These are phyloP conservation scores for Aspergillus steynii DNA, from an alignment of 495 filamentous ascomycete species.

Conservation along the genomic window DNA sequence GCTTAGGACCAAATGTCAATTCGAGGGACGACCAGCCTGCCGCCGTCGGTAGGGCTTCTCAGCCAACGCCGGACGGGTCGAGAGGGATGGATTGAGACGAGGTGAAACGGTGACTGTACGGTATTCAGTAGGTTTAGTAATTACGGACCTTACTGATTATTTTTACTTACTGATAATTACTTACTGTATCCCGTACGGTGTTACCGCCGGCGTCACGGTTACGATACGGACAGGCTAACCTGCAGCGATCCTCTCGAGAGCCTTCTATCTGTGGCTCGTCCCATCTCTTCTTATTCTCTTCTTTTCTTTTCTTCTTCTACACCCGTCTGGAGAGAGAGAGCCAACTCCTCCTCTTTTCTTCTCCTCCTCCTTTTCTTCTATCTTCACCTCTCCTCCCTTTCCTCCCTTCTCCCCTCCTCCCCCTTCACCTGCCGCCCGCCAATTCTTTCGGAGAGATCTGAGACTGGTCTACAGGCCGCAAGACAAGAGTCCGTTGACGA, in stretches of 20 bases:
- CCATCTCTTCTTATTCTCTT: slow-evolving; percentile 32
- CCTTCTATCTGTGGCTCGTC: slow-evolving; percentile 36
- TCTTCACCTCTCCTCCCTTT: slow-evolving; percentile 47
- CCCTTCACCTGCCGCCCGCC: slow-evolving; percentile 55
- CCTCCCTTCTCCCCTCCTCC: slow-evolving; percentile 50
- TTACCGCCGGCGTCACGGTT: slow-evolving; percentile 23
- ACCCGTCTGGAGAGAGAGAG: slow-evolving; percentile 56
- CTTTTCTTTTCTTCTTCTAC: slow-evolving; percentile 45
- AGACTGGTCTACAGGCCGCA: slow-evolving; percentile 36
- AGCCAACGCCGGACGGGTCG: slow-evolving; percentile 11
- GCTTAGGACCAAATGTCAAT: not conserved
- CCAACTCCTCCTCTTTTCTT: slow-evolving; percentile 38
- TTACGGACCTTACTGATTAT: not conserved
- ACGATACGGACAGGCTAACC: slow-evolving; percentile 23
- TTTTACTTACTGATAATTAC: not conserved
- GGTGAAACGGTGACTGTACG: slow-evolving; percentile 14
- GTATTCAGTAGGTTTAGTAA: not conserved
- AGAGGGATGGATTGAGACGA: slow-evolving; percentile 22
- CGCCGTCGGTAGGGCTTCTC: not conserved
- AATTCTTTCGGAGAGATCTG: slow-evolving; percentile 48
- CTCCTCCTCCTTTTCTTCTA: slow-evolving; percentile 56
- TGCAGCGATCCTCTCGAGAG: slow-evolving; percentile 29
- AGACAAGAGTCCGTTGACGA: slow-evolving; percentile 25
- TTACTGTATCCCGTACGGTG: slow-evolving; percentile 12
- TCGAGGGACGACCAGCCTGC: not conserved